Base-by-base conservation (phyloP, 192 early-diverging fungal genomes). In the Umbelopsis vinacea region DNA sequence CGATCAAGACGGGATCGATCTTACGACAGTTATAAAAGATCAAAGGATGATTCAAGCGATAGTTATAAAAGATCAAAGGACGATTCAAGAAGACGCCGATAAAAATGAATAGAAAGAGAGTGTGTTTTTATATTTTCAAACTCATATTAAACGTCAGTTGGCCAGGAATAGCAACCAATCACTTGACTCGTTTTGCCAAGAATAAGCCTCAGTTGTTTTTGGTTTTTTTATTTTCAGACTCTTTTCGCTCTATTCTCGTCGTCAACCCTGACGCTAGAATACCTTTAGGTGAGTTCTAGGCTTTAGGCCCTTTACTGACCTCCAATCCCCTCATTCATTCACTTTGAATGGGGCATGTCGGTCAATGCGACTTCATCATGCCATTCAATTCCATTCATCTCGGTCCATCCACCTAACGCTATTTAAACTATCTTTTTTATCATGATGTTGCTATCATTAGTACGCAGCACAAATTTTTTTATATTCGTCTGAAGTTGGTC, bases 121-220 rank as follows among this genome's bases (percentile, higher is more conserved):
- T 29, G 29, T 29, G 29, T 29, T 29, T 54, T 26, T 54, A 11
- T 24, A 24, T 26, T 26, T 54, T 6, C 5, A 54, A n/a, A 22
- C 11, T 14, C 53, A 54, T n/a, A 24, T 54, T 7, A 43, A 43
- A 43, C 40, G 40, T 43, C 40, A 43, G 40, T 43, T 43, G 40
- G 40, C 40, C 40, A 63, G 17, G 35, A 63, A 63, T 63, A 63
- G 57, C 29, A 6, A 63, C 57, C 57, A 63, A 63, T 63, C 57
- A 63, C 57, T 63, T 63, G 57, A 63, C 57, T n/a, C 7, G 19
- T 63, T 63, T 63, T 37, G 57, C 57, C 35, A 63, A 63, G 57
- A 63, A 63, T 63, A 63, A 63, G 57, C 57, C 57, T 63, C 57
- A 37, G 29, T 63, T 63, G 23, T 35, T 63, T 63, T 63, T 37